Conservation (phyloP, 306 rosid species). For the Astragalus glycyphyllos region DNA sequence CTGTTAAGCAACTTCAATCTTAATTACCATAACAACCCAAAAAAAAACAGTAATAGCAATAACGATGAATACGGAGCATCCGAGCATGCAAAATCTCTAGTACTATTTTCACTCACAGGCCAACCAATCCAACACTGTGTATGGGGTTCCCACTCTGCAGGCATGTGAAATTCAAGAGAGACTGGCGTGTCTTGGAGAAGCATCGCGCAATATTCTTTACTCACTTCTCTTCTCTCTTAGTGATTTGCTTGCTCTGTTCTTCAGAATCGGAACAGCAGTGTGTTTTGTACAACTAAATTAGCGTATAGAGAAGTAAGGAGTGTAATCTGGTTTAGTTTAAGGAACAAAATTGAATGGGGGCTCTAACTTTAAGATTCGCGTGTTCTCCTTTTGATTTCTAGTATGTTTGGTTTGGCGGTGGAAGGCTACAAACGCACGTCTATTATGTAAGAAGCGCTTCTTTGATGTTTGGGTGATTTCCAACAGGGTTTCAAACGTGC, state of each 20-base stretch:
- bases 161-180: constrained; percentile 71
- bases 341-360: no score
- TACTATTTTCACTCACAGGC: constrained; percentile 67
- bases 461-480: no score
- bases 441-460: no score
- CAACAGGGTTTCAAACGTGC: no score
- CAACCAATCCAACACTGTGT: constrained; percentile 91
- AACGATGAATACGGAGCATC: background rate
- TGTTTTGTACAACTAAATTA: no score
- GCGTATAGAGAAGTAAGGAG: no score
- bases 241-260: background rate
- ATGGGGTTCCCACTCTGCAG: constrained; percentile 91
- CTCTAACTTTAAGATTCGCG: no score
- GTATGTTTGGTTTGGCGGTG: no score
- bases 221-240: background rate
- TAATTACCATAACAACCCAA: background rate
- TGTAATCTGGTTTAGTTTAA: no score
- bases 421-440: no score
- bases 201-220: constrained; percentile 38
- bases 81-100: background rate
- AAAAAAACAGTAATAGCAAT: background rate
- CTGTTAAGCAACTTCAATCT: constrained; percentile 49
- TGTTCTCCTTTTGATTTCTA: no score
- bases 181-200: constrained; percentile 57
- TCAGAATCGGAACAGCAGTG: background rate